Base-by-base conservation (phyloP, 2,329 filamentous ascomycete genomes). In the Pseudocercospora fuligena region DNA sequence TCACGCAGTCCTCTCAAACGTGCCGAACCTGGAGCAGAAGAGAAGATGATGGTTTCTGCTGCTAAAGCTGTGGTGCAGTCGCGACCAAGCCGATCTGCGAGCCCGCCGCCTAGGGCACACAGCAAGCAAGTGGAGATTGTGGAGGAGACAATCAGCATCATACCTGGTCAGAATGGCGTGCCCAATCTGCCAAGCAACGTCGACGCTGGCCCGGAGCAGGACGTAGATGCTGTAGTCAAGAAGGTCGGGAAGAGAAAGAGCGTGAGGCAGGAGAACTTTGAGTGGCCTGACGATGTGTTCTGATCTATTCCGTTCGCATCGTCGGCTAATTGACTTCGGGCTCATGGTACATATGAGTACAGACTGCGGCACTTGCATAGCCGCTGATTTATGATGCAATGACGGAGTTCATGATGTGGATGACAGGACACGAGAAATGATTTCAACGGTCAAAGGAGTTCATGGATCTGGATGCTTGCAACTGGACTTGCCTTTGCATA, bases 1-100 rank as follows among this genome's bases (percentile, higher is more conserved):
- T 73, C 73, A 23, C 64, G 59, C 36, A 75, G 72, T 49, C 73
- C 75, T 27, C 64, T 66, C 47, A 74, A 74, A 64, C 71, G 72
- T 21, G 60, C 54, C 25, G 66, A 63, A 21, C 66, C 65, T 14
- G 62, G 58, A 21, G 60, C 67, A 12, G 70, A 71, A 36, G 67
- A 73, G 56, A 60, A 64, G 33, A 61, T 75, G 23, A 63, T 74
- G 36, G 66, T 63, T n/a, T 69, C 69, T 57, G 73, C 72, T 16
- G 73, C 72, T 1, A 66, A 66, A 2, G 73, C 67, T 14, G 73
- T 68, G 2, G 65, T 69, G 27, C 56, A 64, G 6, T 64, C 69
- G 43, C 72, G 71, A 36, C 56, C 57, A 23, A 69, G 66, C 9
- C 57, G 67, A 8, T 69, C 70, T 1, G 54, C 51, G 16, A 73